A percentile compares a stretch with the other conserved stretches of the same genome.
phyloP scores from a whole-genome alignment of 2,329 filamentous ascomycete species.

The Tolypocladium nubicola region DNA sequence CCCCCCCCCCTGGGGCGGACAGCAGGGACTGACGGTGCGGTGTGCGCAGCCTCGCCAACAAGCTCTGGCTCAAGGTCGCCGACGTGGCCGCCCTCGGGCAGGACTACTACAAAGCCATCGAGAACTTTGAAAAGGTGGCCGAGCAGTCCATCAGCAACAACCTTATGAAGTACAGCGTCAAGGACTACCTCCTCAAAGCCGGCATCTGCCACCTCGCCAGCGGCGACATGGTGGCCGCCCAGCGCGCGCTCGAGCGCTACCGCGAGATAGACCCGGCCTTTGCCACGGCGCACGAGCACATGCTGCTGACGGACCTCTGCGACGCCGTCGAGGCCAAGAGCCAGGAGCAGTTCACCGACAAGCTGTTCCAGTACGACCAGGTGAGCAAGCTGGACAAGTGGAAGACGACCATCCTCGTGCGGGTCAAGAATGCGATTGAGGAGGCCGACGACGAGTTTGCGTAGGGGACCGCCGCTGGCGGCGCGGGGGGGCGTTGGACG shows the following conservation, averaged over 20 bases:
- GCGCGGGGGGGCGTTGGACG: background rate
- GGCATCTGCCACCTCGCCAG: slow-evolving; percentile 77
- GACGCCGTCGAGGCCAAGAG: slow-evolving; percentile 68
- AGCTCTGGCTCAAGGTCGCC: slow-evolving; percentile 84
- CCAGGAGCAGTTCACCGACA: slow-evolving; percentile 74
- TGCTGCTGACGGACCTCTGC: slow-evolving; percentile 67
- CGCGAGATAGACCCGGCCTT: slow-evolving; percentile 71
- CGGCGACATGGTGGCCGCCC: slow-evolving; percentile 65
- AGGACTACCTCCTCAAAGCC: slow-evolving; percentile 91
- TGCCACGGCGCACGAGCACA: slow-evolving; percentile 64
- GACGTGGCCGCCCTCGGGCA: slow-evolving; percentile 73
- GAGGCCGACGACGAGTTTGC: slow-evolving; percentile 33
- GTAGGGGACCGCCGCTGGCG: slow-evolving; percentile 9
- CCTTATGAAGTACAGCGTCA: slow-evolving; percentile 86
- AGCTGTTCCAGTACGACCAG: slow-evolving; percentile 82
- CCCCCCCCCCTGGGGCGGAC: background rate
- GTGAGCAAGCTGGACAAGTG: slow-evolving; percentile 92
- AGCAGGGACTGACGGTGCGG: background rate
- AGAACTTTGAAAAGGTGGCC: slow-evolving; percentile 76
- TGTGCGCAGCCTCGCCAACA: slow-evolving; percentile 65
- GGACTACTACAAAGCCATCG: slow-evolving; percentile 77
- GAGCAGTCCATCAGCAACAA: slow-evolving; percentile 74
- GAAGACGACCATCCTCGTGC: slow-evolving; percentile 81
- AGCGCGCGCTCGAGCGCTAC: slow-evolving; percentile 74
- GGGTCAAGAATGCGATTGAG: slow-evolving; percentile 77